Conservation (phyloP, 305 asterid genomes). For the Solanum hybrid region DNA sequence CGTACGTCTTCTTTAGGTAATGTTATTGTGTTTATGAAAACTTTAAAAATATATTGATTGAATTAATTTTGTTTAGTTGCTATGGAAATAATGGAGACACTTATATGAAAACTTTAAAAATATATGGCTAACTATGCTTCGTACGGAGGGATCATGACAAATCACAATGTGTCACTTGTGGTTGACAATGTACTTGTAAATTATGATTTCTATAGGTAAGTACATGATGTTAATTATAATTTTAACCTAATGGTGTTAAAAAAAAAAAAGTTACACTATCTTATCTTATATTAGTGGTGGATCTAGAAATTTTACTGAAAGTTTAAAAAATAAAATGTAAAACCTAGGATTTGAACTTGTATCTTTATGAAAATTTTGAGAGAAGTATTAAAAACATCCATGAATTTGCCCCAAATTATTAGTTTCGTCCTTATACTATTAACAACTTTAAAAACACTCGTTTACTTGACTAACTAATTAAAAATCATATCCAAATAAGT, state of each 20-base stretch:
- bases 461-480: neutral
- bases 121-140: neutral
- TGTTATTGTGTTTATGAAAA: neutral
- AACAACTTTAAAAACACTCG: neutral
- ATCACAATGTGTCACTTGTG: neutral
- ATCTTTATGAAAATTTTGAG: neutral
- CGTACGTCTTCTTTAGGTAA: neutral
- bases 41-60: neutral
- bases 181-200: neutral
- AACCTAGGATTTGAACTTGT: neutral
- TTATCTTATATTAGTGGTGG: neutral
- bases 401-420: neutral
- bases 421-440: too few species aligned
- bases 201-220: neutral
- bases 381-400: neutral
- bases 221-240: neutral
- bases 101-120: neutral
- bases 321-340: too few species aligned
- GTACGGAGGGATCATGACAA: neutral
- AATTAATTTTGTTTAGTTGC: neutral
- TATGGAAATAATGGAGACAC: neutral
- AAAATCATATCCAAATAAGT: neutral
- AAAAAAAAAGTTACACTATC: neutral
- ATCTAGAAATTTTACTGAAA: neutral
- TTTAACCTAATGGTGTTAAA: neutral